Conservation (phyloP, 108 stramenopile species). For the Cyclotella choctawhatcheeana region DNA sequence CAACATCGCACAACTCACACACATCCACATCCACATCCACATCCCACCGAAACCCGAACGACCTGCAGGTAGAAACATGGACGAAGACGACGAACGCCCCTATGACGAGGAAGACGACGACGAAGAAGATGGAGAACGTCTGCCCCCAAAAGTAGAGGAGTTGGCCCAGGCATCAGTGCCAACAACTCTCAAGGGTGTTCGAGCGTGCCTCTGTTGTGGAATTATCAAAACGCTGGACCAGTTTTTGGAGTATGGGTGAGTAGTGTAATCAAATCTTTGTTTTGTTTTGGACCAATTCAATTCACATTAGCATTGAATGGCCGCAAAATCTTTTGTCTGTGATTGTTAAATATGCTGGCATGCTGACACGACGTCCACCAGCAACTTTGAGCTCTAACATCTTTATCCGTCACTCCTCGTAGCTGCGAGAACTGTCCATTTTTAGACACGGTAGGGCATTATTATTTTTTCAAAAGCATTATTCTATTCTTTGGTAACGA, state of each 20-base stretch:
- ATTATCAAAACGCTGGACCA: slow-evolving; percentile 89
- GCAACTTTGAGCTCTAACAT: no score
- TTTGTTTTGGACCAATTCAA: no score
- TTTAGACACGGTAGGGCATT: slow-evolving; percentile 72
- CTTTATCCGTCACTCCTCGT: neutral
- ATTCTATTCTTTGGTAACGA: neutral
- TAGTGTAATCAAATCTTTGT: no score
- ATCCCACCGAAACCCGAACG: neutral
- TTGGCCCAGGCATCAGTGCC: slow-evolving; percentile 80
- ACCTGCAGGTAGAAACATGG: slow-evolving; percentile 40
- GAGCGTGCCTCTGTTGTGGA: slow-evolving; percentile 92
- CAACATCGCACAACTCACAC: no score
- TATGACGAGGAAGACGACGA: slow-evolving; percentile 45
- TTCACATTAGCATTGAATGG: no score
- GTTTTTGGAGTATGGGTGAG: slow-evolving; percentile 82
- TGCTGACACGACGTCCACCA: no score
- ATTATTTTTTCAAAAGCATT: neutral
- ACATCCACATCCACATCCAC: neutral
- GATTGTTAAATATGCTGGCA: no score
- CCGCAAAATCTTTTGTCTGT: no score
- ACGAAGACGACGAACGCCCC: slow-evolving; percentile 42
- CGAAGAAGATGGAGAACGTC: slow-evolving; percentile 70
- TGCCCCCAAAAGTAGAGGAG: slow-evolving; percentile 80
- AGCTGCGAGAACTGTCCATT: slow-evolving; percentile 89
- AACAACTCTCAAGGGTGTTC: slow-evolving; percentile 69